Percentiles rank a stretch among this genome's conserved stretches.
These are phyloP conservation scores for Trametes meyenii DNA, from an alignment of 768 basidiomycete genomes.

Conservation along the genomic window DNA sequence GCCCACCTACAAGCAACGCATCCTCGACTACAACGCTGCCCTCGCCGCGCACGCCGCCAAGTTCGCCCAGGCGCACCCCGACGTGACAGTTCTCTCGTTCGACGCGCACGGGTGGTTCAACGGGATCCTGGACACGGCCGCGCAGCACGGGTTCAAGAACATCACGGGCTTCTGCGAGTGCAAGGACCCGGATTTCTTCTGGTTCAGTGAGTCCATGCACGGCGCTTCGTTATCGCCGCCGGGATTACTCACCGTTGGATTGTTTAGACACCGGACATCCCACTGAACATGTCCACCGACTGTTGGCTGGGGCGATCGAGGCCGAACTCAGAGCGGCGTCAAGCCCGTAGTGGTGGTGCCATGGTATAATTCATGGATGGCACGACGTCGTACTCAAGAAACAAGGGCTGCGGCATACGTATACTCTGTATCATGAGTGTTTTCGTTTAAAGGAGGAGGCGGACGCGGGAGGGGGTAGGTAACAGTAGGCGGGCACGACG, in stretches of 20 bases:
- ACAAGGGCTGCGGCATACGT: not conserved
- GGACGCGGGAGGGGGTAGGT: too few relatives aligned
- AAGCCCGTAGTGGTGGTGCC: not conserved
- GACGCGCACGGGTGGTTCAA: constrained; percentile 56
- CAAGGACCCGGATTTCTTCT: constrained; percentile 50
- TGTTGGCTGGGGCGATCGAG: constrained; percentile 49
- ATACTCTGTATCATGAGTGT: not conserved
- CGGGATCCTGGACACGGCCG: constrained; percentile 44
- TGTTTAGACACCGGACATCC: constrained; percentile 52
- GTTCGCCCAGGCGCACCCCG: constrained; percentile 44
- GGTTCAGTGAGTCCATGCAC: constrained; percentile 48
- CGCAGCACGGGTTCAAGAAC: constrained; percentile 48
- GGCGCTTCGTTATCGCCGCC: not conserved
- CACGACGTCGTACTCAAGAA: not conserved
- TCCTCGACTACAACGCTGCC: constrained; percentile 45
- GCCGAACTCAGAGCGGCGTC: constrained; percentile 34
- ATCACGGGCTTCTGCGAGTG: constrained; percentile 59
- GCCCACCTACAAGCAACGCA: constrained; percentile 41
- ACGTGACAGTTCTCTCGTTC: constrained; percentile 47
- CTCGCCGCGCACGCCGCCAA: constrained; percentile 39
- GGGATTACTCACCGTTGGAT: not conserved
- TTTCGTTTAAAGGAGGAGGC: not conserved
- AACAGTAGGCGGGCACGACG: not conserved
- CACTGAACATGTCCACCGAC: constrained; percentile 49
- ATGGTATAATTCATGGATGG: not conserved